Evolutionary conservation across 2,329 filamentous ascomycete species (phyloP).

Genomic region (Colletotrichum sp.): DNA sequence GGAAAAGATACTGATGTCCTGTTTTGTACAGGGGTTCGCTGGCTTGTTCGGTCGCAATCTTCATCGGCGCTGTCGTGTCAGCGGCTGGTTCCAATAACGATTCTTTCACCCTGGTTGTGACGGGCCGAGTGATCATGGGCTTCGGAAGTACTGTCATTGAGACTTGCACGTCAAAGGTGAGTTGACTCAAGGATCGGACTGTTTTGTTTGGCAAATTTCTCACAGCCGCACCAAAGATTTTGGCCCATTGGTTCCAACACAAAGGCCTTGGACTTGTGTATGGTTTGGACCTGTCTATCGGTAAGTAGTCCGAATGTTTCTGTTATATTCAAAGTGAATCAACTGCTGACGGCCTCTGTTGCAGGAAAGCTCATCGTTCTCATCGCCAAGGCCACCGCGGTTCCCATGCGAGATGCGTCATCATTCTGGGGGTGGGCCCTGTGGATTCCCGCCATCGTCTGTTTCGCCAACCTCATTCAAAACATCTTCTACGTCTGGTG

Average conservation of each 20-base stretch:
- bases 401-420: conserved; percentile 29
- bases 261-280: conserved; percentile 26
- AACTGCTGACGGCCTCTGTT: neutral
- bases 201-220: neutral
- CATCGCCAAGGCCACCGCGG: conserved; percentile 27
- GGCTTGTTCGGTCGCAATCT: conserved; percentile 25
- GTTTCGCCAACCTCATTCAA: conserved; percentile 24
- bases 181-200: neutral
- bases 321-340: neutral
- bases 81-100: conserved; percentile 26
- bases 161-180: conserved; percentile 29
- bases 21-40: conserved; percentile 23
- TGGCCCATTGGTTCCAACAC: conserved; percentile 30
- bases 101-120: conserved; percentile 25
- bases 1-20: neutral
- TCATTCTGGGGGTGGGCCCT: conserved; percentile 32
- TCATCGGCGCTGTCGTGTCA: conserved; percentile 27
- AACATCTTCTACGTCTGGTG: conserved; percentile 28
- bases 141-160: conserved; percentile 31
- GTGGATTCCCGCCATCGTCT: conserved; percentile 28
- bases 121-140: conserved; percentile 28
- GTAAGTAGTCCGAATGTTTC: neutral
- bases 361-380: conserved; percentile 26
- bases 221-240: conserved; percentile 17
- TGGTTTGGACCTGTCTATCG: conserved; percentile 27